These are phyloP conservation scores for Xerocomus nothofagi DNA, from an alignment of 1,284 basidiomycete genomes.

Conservation along the genomic window DNA sequence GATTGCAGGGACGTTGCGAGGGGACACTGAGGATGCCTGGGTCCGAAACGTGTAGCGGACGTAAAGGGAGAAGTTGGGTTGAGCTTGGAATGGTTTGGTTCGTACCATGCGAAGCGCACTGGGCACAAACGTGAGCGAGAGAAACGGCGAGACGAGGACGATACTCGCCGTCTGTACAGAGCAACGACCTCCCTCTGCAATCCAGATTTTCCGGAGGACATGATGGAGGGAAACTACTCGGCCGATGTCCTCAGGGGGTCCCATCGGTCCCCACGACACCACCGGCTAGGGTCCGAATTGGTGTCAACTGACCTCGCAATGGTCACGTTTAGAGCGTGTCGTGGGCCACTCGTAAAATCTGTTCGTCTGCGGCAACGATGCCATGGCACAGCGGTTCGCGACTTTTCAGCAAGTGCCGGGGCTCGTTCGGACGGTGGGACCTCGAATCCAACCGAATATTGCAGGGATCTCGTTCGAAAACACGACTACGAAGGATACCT, in stretches of 20 bases:
- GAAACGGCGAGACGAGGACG: neutral
- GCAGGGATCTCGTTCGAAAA: constrained; percentile 65
- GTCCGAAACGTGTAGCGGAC: constrained; percentile 67
- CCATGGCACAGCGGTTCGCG: constrained; percentile 7
- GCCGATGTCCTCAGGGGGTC: constrained; percentile 13
- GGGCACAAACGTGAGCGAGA: constrained; percentile 8
- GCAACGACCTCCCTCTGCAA: constrained; percentile 69
- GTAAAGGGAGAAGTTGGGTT: constrained; percentile 63
- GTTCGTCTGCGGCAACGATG: constrained; percentile 7
- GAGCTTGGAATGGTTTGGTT: constrained; percentile 58
- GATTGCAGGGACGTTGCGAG: constrained; percentile 63
- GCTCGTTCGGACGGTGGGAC: constrained; percentile 24
- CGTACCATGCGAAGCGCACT: constrained; percentile 74
- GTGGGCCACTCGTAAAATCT: constrained; percentile 7
- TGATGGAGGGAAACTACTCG: constrained; percentile 3
- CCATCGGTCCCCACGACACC: constrained; percentile 23
- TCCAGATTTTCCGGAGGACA: constrained; percentile 49
- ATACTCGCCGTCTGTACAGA: constrained; percentile 66
- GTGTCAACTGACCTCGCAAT: constrained; percentile 10
- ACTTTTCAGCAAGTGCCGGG: constrained; percentile 14
- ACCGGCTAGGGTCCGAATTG: constrained; percentile 16
- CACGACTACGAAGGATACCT: constrained; percentile 84
- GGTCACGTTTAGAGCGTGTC: constrained; percentile 20
- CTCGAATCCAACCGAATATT: constrained; percentile 57
- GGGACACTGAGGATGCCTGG: constrained; percentile 58